These are phyloP conservation scores for Dactylorhiza incarnata DNA, from an alignment of 106 monocot species.

Conservation along the genomic window DNA sequence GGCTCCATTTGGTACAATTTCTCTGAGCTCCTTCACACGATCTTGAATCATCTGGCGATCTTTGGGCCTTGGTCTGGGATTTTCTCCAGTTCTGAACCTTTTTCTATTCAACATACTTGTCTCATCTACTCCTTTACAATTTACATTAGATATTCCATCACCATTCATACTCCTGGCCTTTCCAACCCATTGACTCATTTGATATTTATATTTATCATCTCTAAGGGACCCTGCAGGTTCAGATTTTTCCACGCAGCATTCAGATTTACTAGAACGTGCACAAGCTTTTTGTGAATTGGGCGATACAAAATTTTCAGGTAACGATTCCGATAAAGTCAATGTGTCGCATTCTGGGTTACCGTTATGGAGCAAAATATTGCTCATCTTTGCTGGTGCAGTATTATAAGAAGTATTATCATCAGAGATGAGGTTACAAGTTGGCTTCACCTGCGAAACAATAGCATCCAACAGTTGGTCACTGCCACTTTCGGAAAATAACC, in stretches of 20 bases:
- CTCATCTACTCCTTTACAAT: conserved; percentile 40
- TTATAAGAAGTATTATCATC: conserved; percentile 44
- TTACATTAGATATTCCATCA: conserved; percentile 29
- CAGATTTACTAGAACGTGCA: conserved; percentile 28
- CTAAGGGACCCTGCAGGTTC: conserved; percentile 23
- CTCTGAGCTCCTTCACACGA: conserved; percentile 86
- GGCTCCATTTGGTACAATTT: conserved; percentile 88
- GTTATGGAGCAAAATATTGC: conserved; percentile 13
- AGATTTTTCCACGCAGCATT: conserved; percentile 28
- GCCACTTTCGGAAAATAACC: conserved; percentile 32
- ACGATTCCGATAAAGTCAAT: conserved; percentile 14
- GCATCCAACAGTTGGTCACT: conserved; percentile 87
- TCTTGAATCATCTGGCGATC: conserved; percentile 97
- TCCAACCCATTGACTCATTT: conserved; percentile 63
- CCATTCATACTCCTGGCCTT: conserved; percentile 28
- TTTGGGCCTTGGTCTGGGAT: conserved; percentile 77
- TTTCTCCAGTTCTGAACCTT: conserved; percentile 75
- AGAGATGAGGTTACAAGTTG: conserved; percentile 26
- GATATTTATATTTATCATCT: conserved; percentile 43
- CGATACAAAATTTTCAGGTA: conserved; percentile 7
- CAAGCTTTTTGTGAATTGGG: conserved; percentile 20
- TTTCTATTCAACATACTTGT: conserved; percentile 50
- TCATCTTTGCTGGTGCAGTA: conserved; percentile 28
- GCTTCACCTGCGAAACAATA: conserved; percentile 56
- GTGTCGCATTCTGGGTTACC: conserved; percentile 7